Base-by-base conservation (phyloP, 2,329 filamentous ascomycete species). In the Laburnicola sp. region DNA sequence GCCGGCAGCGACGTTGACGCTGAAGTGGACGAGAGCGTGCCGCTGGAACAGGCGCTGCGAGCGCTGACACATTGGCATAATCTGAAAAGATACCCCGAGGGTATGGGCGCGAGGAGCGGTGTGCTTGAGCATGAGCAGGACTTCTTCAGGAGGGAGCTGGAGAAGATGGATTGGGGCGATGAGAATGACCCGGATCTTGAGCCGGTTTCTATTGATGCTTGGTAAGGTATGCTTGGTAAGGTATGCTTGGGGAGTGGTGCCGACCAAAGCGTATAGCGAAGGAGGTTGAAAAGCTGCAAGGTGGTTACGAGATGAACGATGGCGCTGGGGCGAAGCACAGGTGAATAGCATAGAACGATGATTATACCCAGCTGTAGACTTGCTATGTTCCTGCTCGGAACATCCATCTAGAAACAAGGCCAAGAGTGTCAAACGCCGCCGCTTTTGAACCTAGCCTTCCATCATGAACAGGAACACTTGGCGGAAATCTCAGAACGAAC, bases 21-120 rank as follows among this genome's bases (percentile, higher is more conserved):
- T 0, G 93, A 96, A 61, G 91, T 97, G 1, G 94, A 97, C 66
- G 90, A 96, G 69, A 90, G 92, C 10, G 77, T 97, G 62, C 93
- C 93, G 2, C 79, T 97, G 6, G 94, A 99, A 74, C 92, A 97
- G 76, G 91, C 91, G 0, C 78, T 97, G 38, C 80, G 94, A 37
- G 90, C 89, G 36, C 74, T 99, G 57, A 97, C 93, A 46, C 91
- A 97, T 71, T 99, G 94, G 91, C 90, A 89, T 78, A 96, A 97
- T 71, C 78, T 96, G 62, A 83, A 89, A 50, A 76, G 84, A 56
- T 97, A 95, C 66, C 88, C 89, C 21, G 88, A 91, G 51, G 83
- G 86, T 51, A 89, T 96, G 81, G 85, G 77, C 2, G 72, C 75
- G 1, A 64, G 57, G 38, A 66, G 61, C 8, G 70, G 70, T 4